These are phyloP conservation scores for Leishmania aethiopica DNA, from an alignment of 208 protist species.

Conservation along the genomic window DNA sequence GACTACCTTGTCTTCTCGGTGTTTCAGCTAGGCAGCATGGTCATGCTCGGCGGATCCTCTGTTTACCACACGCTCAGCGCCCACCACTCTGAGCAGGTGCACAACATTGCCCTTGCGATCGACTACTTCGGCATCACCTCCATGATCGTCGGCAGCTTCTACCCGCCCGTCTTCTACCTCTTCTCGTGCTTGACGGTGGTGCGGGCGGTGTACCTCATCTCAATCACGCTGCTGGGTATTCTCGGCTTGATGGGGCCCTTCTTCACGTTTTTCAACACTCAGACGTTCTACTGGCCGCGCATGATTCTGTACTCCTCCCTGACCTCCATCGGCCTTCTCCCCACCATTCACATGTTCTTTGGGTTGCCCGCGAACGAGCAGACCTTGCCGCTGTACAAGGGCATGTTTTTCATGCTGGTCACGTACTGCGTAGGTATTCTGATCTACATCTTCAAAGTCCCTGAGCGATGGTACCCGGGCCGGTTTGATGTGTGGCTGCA, in stretches of 20 bases:
- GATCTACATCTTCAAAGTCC: constrained; percentile 81
- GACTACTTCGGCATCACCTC: constrained; percentile 89
- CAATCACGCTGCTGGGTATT: constrained; percentile 70
- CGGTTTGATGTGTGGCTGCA: constrained; percentile 70
- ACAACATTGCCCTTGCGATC: constrained; percentile 57
- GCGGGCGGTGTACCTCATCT: constrained; percentile 63
- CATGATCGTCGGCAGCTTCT: constrained; percentile 81
- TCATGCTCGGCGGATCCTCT: constrained; percentile 74
- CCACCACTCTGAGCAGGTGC: constrained; percentile 56
- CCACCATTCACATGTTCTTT: constrained; percentile 71
- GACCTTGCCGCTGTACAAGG: constrained; percentile 47
- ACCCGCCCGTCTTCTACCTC: constrained; percentile 81
- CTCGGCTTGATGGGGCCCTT: constrained; percentile 78
- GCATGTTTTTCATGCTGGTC: constrained; percentile 65
- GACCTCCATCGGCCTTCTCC: constrained; percentile 66
- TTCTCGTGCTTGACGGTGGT: constrained; percentile 68
- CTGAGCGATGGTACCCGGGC: constrained; percentile 76
- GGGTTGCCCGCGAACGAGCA: constrained; percentile 42
- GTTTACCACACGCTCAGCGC: constrained; percentile 75
- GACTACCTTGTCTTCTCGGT: constrained; percentile 62
- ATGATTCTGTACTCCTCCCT: constrained; percentile 79
- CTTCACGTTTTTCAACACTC: constrained; percentile 58
- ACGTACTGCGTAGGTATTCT: constrained; percentile 76
- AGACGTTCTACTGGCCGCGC: constrained; percentile 46
- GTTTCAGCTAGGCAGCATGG: constrained; percentile 70